Base-by-base conservation (phyloP, 257 asterid genomes). In the Nicotiana knightiana region DNA sequence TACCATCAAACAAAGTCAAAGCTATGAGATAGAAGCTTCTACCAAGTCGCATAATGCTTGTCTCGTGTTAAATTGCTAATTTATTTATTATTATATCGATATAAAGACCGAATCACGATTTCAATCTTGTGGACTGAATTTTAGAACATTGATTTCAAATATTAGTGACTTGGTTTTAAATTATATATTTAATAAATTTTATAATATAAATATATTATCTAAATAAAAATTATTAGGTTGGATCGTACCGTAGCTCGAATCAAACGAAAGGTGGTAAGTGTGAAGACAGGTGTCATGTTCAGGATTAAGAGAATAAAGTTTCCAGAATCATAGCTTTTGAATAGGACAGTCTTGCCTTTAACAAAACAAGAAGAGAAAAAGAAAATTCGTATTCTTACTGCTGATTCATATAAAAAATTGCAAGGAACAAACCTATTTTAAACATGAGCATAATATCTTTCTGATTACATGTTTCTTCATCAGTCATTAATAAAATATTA, bases 31-130 rank as follows among this genome's bases (percentile, higher is more conserved):
- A 6, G 59, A 71, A 71, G 59, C 78, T 46, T 71, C 78, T 43
- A 12, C 35, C 61, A 46, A 71, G 61, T 71, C 46, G 78, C 26
- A 71, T 43, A 71, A 35, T 61, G 16, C 2, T 9, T 26, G 7
- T 4, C 37, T 62, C 67, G 18, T 62, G 37, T 26, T 62, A 24
- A 62, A 62, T 26, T 10, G 18, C 17, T 62, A 62, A 61, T 8
- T 59, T 5, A 59, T 59, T 58, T 15, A 16, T 16, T 55, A 57
- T 18, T n/a, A 18, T 37, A 37, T 37, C 0, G 7, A 37, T 37
- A 5, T 0, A 0, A 1, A 5, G 2, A 0, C 1, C 1, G 43
- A 37, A 8, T 0, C 0, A 37, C 1, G 1, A 37, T 1, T 35
- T 35, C 5, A 37, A 37, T 1, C 2, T 37, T 5, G 5, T 5